Base-by-base conservation (phyloP, 2,329 filamentous ascomycete genomes). In the Claviceps quebecensis region DNA sequence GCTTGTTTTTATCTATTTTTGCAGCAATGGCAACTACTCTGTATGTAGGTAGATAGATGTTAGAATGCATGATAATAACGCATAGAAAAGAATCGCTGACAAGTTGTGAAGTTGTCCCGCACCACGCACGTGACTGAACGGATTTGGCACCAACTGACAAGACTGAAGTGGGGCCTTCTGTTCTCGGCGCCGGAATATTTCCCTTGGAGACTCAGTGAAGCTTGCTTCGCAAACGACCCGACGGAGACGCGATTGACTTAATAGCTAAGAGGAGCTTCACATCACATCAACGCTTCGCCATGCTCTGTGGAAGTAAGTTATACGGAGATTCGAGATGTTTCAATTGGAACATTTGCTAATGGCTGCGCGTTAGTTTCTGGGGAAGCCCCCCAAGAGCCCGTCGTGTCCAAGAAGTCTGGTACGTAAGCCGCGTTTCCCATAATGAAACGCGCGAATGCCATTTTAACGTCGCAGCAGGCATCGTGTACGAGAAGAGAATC, bases 351-450 rank as follows among this genome's bases (percentile, higher is more conserved):
- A 14, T 2, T 26, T 51, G 14, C 47, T 17, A n/a, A 50, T 48
- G 38, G 47, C 5, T 8, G 13, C 16, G 26, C 16, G 9, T 44
- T 54, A 95, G 91, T 98, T 69, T 98, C 93, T 56, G 93, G 93
- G 72, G 91, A 96, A 78, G 84, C 88, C 72, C 91, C 93, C 58
- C 86, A 95, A 72, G 84, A 89, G 71, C 90, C 93, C 52, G 91
- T 97, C 59, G 87, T 89, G 63, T 98, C 93, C 64, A 85, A 86
- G 69, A 95, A 96, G 73, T 94, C 88, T 64, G 90, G 87, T 89
- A 74, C 61, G 81, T 72, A 19, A 34, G 26, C 39, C 22, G 45
- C 5, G 23, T 17, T 37, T 45, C 11, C 9, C 22, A 14, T n/a
- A 9, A 39, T 5, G 6, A 13, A 22, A 22, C 34, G 23, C 17